These are phyloP conservation scores for Alternaria infectoria DNA, from an alignment of 2,329 filamentous ascomycete genomes.

Conservation along the genomic window DNA sequence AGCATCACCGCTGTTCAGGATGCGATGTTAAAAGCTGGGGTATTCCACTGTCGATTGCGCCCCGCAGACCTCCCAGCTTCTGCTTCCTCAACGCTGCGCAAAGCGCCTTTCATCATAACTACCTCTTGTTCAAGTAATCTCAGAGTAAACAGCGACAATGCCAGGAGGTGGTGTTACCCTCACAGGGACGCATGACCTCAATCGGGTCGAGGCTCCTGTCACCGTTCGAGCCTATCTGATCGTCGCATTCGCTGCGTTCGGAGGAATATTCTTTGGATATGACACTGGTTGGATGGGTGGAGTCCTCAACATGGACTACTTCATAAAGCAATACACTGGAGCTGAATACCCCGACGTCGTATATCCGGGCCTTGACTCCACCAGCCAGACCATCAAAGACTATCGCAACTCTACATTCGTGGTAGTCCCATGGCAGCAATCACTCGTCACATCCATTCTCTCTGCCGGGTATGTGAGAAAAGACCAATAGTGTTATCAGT, in stretches of 20 bases:
- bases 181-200: constrained; percentile 56
- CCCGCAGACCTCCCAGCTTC: constrained; percentile 33
- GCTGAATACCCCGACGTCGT: constrained; percentile 48
- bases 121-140: constrained; percentile 9
- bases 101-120: constrained; percentile 20
- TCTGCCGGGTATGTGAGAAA: constrained; percentile 59
- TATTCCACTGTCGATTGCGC: constrained; percentile 19
- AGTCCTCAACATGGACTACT: constrained; percentile 58
- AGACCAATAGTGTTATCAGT: not conserved
- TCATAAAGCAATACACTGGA: constrained; percentile 47
- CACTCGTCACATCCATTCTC: constrained; percentile 74
- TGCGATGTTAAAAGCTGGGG: constrained; percentile 41
- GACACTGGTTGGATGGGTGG: constrained; percentile 80
- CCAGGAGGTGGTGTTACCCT: constrained; percentile 46
- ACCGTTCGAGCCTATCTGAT: constrained; percentile 56
- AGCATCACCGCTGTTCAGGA: constrained; percentile 37
- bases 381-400: constrained; percentile 63
- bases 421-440: constrained; percentile 51
- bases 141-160: constrained; percentile 34
- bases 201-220: constrained; percentile 61
- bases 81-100: constrained; percentile 23
- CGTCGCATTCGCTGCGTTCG: constrained; percentile 58
- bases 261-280: constrained; percentile 72
- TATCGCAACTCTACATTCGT: constrained; percentile 60
- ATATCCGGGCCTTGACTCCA: constrained; percentile 55